Percentiles rank a stretch among this genome's conserved stretches.
Conservation (phyloP, 176 grass and related monocot species). For the Bromus sterilis region DNA sequence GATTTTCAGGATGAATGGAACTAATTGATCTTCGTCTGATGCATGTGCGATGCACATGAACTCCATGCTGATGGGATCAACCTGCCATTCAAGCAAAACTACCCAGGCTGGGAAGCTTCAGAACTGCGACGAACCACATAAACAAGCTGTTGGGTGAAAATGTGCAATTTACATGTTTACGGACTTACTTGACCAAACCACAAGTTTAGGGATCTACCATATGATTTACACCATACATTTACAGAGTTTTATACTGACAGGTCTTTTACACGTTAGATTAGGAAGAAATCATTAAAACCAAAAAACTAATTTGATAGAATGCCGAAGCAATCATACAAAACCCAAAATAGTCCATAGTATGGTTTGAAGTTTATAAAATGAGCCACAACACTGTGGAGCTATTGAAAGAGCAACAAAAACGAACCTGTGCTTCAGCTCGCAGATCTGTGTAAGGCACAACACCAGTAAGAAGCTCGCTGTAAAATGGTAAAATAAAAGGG, state of each 20-base stretch:
- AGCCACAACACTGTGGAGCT: not conserved
- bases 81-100: not conserved
- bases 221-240: not conserved
- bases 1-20: not conserved
- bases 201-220: not conserved
- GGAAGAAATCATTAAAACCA: constrained; percentile 10
- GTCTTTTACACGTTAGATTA: not conserved
- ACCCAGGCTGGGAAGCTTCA: not conserved
- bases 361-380: not conserved
- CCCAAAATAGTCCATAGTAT: not conserved
- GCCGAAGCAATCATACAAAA: not conserved
- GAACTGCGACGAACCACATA: not conserved
- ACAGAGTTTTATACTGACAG: not conserved
- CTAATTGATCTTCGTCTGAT: not conserved
- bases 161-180: not conserved
- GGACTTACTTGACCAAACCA: not conserved
- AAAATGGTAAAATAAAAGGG: constrained; percentile 18
- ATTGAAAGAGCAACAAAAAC: constrained; percentile 9
- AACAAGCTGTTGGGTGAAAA: not conserved
- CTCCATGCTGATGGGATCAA: not conserved
- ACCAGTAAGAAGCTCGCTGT: constrained; percentile 91
- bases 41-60: not conserved
- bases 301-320: not conserved
- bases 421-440: constrained; percentile 93
- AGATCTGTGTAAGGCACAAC: constrained; percentile 96